Evolutionary conservation across 2,329 filamentous ascomycete species (phyloP), one percentile per base, ranked within the genome.

Genomic region (Ophiocordyceps camponoti-leonardi): DNA sequence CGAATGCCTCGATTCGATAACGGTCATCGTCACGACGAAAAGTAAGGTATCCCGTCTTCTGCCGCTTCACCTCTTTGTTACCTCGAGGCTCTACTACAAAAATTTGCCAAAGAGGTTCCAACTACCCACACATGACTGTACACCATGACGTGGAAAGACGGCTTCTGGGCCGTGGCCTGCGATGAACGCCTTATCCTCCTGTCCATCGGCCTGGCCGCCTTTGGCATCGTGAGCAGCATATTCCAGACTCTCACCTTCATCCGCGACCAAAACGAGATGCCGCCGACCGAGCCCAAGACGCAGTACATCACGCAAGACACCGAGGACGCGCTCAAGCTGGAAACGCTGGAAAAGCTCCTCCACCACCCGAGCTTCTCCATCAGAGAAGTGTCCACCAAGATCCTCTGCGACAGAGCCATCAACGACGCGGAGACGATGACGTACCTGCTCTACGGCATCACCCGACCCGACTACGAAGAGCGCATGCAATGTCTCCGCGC

Each of bases 251-350:
- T 88, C 41, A 65, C 67, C 47, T 63, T 72, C 46, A 75, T 81
- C 52, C 72, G 78, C 51, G 68, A 77, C 53, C 69, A 79, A 45
- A 81, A 81, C 50, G 72, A 79, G 59, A 75, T 92, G 55, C 77
- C 76, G 48, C 72, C 76, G 33, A 57, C 67, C 35, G 74, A 78
- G 48, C 77, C 77, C 33, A 80, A 81, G 57, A 75, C 81, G 44
- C 75, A 81, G 52, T 83, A 84, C 58, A 83, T 86, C 51, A 83
- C 78, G 14, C 79, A 86, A 58, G 77, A 82, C 22, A 84, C 81
- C 2, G 82, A 87, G 55, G 81, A 86, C 56, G 74, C 81, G 2
- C 67, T 87, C 40, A 74, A 78, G 47, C 56, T 78, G 12, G 68
- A 72, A 40, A 87, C 83, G 0, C 67, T 88, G 11, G 68, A 78